A percentile compares a stretch with the other conserved stretches of the same genome.
Conservation (phyloP, 768 basidiomycete species). For the Tylopilus sp. region DNA sequence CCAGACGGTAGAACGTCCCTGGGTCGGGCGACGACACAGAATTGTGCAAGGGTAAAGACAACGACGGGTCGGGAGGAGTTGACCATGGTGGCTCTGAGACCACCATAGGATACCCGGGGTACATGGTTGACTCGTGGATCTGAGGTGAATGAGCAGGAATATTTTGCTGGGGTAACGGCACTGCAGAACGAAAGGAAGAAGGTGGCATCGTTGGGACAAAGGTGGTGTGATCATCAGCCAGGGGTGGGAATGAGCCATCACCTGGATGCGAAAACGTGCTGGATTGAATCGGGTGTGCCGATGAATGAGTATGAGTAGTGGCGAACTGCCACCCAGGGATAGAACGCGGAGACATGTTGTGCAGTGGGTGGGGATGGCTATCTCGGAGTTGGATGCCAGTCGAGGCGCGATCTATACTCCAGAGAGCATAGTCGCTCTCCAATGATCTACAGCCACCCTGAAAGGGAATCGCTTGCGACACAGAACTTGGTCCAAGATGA, state of each 20-base stretch:
- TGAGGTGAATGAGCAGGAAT: not conserved
- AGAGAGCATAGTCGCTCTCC: not conserved
- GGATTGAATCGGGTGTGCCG: not conserved
- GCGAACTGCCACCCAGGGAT: constrained; percentile 8
- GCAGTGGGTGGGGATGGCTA: not conserved
- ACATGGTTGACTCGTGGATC: not conserved
- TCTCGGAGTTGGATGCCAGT: not conserved
- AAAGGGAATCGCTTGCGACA: not conserved
- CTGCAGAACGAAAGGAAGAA: not conserved
- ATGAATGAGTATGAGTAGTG: not conserved
- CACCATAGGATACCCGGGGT: constrained; percentile 1
- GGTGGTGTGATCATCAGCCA: not conserved
- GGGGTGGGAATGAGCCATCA: not conserved
- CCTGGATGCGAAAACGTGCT: not conserved
- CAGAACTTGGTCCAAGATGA: not conserved
- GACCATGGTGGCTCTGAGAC: constrained; percentile 2
- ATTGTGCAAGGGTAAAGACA: not conserved
- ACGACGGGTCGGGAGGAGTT: not conserved
- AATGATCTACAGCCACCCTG: not conserved
- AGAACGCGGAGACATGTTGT: not conserved
- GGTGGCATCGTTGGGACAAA: not conserved
- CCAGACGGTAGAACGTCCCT: not conserved
- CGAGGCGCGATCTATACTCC: not conserved
- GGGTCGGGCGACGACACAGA: not conserved
- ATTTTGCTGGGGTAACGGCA: constrained; percentile 1